Percentiles rank a stretch among this genome's conserved stretches.
These are phyloP conservation scores for Eucalyptus cloeziana DNA, from an alignment of 345 rosid genomes.

Conservation along the genomic window DNA sequence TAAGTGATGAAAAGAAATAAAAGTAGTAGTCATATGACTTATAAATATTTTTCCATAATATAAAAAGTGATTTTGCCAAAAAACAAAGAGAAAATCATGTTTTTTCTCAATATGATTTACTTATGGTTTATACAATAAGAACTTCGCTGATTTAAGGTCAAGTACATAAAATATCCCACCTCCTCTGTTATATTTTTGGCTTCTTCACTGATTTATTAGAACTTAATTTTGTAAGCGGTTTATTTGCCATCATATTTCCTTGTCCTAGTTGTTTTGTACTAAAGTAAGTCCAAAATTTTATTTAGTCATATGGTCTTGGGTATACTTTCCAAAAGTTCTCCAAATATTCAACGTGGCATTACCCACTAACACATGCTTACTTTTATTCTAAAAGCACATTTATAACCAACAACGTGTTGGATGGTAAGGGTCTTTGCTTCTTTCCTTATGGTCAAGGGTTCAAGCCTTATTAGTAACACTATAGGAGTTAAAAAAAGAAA, in stretches of 20 bases:
- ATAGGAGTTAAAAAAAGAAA: neutral
- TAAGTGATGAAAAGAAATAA: no score
- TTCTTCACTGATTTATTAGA: no score
- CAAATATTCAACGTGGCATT: neutral
- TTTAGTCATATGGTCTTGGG: neutral
- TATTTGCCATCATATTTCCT: neutral
- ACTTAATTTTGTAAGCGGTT: no score
- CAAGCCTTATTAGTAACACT: no score
- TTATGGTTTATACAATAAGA: neutral
- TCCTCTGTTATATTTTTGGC: neutral
- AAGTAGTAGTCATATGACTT: no score
- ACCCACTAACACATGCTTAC: neutral
- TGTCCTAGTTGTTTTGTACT: neutral
- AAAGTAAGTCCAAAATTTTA: neutral
- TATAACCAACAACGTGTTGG: neutral
- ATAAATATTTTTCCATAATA: no score
- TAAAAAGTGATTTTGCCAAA: neutral
- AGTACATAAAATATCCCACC: neutral
- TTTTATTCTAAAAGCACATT: neutral
- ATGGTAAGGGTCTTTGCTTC: no score
- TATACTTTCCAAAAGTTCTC: neutral
- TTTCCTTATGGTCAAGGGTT: no score
- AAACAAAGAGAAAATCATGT: neutral
- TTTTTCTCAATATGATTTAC: neutral
- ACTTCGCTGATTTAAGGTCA: neutral